Base-by-base conservation (phyloP, 768 basidiomycete species). In the Neoboletus subvelutipes region DNA sequence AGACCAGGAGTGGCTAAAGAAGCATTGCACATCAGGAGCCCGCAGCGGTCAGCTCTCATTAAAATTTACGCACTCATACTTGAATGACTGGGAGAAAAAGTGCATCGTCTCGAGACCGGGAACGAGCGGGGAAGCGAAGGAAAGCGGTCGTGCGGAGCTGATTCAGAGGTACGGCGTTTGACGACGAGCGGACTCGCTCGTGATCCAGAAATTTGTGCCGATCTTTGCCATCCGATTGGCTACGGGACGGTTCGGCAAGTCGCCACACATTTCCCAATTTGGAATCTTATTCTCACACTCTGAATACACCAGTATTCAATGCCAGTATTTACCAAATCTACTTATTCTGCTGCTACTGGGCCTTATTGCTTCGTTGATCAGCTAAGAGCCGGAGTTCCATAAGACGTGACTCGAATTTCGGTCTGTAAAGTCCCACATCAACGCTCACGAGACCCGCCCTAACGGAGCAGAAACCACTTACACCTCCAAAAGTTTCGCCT, bases 401-500 rank as follows among this genome's bases (percentile, higher is more conserved):
- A 45, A 96, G 75, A 36, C 90, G 80, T 33, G 83, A 81, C 68
- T 81, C 83, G 80, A 95, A 82, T 79, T 91, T 94, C 6, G 93
- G 92, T 29, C 90, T 92, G 29, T 31, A 51, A 45, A 28, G 20
- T 22, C 4, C 17, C 42, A 45, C 28, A 34, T 60, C 36, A 64
- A 24, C 46, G 20, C 33, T 53, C 20, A 43, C 31, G 18, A 12
- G 20, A 46, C 20, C n/a, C 15, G 26, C 36, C 26, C 8, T 17
- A 50, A 49, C 0, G 2, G 13, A 4, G 1, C 10, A 50, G 33
- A 50, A 26, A 41, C 20, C 17, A 80, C 90, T 80, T 70, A 92
- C 83, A 98, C 88, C 72, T 94, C 92, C 34, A 89, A 77, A 57
- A 98, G 73, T 71, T 90, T 95, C 31, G 86, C 78, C 68, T 97